phyloP scores from a whole-genome alignment of 371 early-diverging fungal species.

The Syncephalastrum monosporum region DNA sequence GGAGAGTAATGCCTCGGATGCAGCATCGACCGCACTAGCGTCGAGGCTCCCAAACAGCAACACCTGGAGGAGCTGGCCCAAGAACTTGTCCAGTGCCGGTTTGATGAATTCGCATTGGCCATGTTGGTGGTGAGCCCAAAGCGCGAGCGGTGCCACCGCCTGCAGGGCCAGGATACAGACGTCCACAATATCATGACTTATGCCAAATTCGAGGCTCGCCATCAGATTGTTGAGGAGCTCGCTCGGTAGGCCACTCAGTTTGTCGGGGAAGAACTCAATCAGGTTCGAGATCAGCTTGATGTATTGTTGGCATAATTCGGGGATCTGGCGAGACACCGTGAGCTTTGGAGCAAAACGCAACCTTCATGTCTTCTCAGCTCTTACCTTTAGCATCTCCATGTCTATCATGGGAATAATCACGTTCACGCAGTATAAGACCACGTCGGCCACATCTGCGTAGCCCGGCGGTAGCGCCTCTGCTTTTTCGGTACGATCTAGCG shows the following conservation, averaged over 20 bases:
- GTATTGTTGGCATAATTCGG: constrained; percentile 68
- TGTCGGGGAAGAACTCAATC: constrained; percentile 69
- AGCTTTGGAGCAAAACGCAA: background rate
- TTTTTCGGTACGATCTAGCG: constrained; percentile 9
- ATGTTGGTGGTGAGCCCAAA: constrained; percentile 47
- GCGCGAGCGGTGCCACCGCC: constrained; percentile 59
- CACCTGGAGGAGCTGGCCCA: constrained; percentile 52
- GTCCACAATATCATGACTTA: constrained; percentile 58
- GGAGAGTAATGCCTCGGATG: constrained; percentile 59
- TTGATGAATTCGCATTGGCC: constrained; percentile 28
- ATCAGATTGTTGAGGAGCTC: constrained; percentile 59
- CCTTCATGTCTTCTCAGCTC: background rate
- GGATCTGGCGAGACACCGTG: constrained; percentile 45
- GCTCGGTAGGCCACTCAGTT: constrained; percentile 54
- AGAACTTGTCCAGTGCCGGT: constrained; percentile 53
- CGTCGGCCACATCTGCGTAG: constrained; percentile 55
- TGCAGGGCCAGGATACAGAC: constrained; percentile 62
- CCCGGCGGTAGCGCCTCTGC: constrained; percentile 15
- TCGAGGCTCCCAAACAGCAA: constrained; percentile 64
- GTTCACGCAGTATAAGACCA: constrained; percentile 70
- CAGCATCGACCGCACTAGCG: constrained; percentile 55
- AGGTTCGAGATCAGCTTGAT: constrained; percentile 65
- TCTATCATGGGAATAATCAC: constrained; percentile 71
- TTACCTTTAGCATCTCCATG: constrained; percentile 71
- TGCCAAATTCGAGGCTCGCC: constrained; percentile 67